A percentile compares a stretch with the other conserved stretches of the same genome.
Evolutionary conservation across 805 yeast genomes (phyloP).

Genomic region (Zygoascus biomembranicola): DNA sequence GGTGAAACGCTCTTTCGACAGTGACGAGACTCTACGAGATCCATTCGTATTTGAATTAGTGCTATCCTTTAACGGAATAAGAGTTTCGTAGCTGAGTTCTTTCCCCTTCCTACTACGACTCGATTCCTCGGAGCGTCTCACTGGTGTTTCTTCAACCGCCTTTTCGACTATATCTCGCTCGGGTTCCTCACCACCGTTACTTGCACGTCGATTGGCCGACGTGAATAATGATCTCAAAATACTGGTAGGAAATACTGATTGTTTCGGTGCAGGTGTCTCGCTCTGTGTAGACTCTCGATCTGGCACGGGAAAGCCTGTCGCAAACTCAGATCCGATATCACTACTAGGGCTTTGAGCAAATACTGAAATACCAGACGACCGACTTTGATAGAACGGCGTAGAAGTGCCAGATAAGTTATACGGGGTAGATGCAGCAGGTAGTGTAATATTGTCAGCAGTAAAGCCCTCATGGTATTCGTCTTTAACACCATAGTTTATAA

Average conservation of each 20-base stretch:
- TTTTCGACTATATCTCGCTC: not conserved
- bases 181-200: not conserved
- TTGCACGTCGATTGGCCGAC: not conserved
- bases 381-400: not conserved
- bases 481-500: not conserved
- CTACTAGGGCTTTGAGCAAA: not conserved
- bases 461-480: not conserved
- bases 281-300: not conserved
- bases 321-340: not conserved
- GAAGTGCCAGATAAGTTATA: not conserved
- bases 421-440: not conserved
- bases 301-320: not conserved
- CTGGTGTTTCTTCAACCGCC: not conserved
- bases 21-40: not conserved
- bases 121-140: not conserved
- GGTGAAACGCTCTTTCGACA: not conserved
- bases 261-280: not conserved
- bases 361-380: not conserved
- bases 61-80: not conserved
- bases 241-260: not conserved
- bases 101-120: not conserved
- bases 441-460: not conserved
- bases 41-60: not conserved
- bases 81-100: not conserved
- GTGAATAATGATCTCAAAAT: not conserved